phyloP scores from a whole-genome alignment of 306 rosid species.

The Astragalus glycyphyllos region DNA sequence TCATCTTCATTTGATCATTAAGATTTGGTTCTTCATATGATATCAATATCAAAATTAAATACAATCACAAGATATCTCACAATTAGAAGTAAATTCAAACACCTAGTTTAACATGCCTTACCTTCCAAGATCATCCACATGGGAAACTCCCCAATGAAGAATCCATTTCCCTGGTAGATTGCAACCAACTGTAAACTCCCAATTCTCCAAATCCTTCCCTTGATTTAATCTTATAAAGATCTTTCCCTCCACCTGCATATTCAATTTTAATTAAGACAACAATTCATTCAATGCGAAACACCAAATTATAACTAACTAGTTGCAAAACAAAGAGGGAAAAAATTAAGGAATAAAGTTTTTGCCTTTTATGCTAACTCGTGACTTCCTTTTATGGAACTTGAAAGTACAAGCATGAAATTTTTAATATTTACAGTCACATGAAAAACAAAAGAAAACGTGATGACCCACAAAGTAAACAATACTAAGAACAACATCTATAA shows the following conservation, averaged over 20 bases:
- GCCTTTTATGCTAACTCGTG: not conserved
- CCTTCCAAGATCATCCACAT: conserved; percentile 73
- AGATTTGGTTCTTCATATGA: conserved; percentile 22
- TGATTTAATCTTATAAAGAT: conserved; percentile 67
- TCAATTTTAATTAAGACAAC: conserved; percentile 41
- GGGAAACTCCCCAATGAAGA: conserved; percentile 97
- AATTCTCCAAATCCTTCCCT: conserved; percentile 50
- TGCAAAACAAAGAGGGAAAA: conserved; percentile 19
- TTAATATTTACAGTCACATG: not conserved
- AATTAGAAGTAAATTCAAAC: conserved; percentile 32
- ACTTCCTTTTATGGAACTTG: not conserved
- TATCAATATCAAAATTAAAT: conserved; percentile 13
- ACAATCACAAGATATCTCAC: conserved; percentile 29
- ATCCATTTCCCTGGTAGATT: conserved; percentile 86
- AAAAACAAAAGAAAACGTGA: conserved; percentile 29
- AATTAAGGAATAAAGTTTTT: not conserved
- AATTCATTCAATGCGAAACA: conserved; percentile 35
- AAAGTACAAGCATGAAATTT: conserved; percentile 2
- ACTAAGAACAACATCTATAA: not conserved
- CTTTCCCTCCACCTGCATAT: conserved; percentile 83
- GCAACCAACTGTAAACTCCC: conserved; percentile 83
- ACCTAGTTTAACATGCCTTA: conserved; percentile 43
- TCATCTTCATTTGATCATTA: conserved; percentile 22
- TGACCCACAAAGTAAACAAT: not conserved
- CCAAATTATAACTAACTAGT: conserved; percentile 13